These are phyloP conservation scores for Aspergillus brasiliensis DNA, from an alignment of 2,329 filamentous ascomycete genomes.

Conservation along the genomic window DNA sequence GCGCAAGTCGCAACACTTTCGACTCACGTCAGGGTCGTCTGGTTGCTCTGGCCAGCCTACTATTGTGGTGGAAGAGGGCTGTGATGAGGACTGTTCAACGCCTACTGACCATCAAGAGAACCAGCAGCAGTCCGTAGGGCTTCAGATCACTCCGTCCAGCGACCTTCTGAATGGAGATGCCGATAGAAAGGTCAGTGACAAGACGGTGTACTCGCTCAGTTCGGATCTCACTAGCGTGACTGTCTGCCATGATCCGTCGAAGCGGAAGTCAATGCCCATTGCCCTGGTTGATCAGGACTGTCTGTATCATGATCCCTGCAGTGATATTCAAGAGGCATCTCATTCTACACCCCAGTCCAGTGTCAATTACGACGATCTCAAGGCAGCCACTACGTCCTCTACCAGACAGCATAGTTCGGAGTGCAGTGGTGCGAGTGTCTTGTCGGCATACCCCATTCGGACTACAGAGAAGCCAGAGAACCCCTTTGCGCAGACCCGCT, in stretches of 20 bases:
- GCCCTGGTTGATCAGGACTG: conserved; percentile 17
- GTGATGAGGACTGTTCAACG: neutral
- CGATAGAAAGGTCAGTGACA: conserved; percentile 37
- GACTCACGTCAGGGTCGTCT: neutral
- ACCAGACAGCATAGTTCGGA: conserved; percentile 17
- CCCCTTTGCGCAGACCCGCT: conserved; percentile 8
- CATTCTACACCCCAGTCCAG: conserved; percentile 14
- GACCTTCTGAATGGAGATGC: neutral
- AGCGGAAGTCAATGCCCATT: conserved; percentile 27
- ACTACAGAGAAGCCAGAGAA: conserved; percentile 11
- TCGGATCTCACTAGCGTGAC: conserved; percentile 38
- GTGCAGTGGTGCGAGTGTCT: conserved; percentile 14
- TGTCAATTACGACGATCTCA: conserved; percentile 16
- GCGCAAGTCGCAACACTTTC: conserved; percentile 15
- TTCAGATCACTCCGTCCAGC: neutral
- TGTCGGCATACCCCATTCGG: conserved; percentile 1
- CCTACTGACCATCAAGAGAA: neutral
- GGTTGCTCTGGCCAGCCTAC: neutral
- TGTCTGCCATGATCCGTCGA: conserved; percentile 37
- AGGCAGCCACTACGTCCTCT: conserved; percentile 5
- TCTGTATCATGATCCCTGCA: conserved; percentile 19
- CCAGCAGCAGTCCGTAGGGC: neutral
- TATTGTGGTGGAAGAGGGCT: neutral
- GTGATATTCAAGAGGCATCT: conserved; percentile 14
- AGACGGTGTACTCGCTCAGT: conserved; percentile 32